Conservation (phyloP, 2,329 filamentous ascomycete genomes). For the Xylariaceae sp. region DNA sequence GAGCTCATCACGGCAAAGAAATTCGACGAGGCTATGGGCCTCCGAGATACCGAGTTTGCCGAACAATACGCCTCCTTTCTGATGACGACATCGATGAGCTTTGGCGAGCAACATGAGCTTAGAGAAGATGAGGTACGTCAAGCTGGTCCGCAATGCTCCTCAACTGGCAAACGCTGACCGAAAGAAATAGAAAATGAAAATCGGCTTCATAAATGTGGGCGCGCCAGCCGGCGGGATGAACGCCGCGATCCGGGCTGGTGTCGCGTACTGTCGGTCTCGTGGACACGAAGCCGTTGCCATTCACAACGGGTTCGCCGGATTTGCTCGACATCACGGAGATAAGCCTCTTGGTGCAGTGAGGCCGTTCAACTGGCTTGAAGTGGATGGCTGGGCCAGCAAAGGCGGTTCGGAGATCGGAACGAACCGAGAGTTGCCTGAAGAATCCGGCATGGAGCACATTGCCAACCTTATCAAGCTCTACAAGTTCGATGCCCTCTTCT, state of each 20-base stretch:
- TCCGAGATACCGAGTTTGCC: constrained; percentile 88
- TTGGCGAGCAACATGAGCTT: constrained; percentile 61
- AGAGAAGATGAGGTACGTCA: constrained; percentile 64
- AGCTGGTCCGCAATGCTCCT: background rate
- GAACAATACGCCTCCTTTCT: constrained; percentile 90
- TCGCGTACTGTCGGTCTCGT: constrained; percentile 85
- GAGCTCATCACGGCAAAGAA: constrained; percentile 79
- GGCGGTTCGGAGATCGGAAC: constrained; percentile 97
- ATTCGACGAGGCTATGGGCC: constrained; percentile 80
- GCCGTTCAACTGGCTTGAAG: constrained; percentile 86
- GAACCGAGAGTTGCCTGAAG: constrained; percentile 85
- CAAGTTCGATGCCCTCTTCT: constrained; percentile 85
- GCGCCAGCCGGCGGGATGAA: constrained; percentile 98
- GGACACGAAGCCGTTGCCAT: constrained; percentile 93
- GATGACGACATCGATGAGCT: constrained; percentile 80
- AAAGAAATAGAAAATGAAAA: constrained; percentile 67
- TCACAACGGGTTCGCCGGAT: constrained; percentile 93
- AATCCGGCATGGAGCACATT: constrained; percentile 77
- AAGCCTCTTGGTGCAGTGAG: constrained; percentile 78
- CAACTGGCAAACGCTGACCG: constrained; percentile 17
- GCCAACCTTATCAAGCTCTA: constrained; percentile 81
- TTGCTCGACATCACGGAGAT: constrained; percentile 86
- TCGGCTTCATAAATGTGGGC: constrained; percentile 95
- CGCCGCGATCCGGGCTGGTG: constrained; percentile 86
- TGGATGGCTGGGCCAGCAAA: constrained; percentile 91